Conservation (phyloP, 257 asterid genomes). For the Ajuga chamaepitys region DNA sequence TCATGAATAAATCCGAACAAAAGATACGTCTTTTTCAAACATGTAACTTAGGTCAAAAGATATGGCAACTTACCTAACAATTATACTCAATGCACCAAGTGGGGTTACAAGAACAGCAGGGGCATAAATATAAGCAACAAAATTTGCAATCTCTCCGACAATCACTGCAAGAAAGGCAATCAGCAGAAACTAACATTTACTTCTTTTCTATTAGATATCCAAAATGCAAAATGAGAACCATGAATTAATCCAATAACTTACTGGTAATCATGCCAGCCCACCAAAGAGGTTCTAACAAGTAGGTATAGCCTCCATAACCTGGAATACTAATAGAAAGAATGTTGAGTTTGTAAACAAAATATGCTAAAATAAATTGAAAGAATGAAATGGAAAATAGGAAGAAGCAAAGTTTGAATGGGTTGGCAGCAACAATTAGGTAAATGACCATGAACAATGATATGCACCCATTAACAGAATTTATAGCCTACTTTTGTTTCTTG, state of each 20-base stretch:
- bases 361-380: no score
- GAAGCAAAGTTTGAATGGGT: no score
- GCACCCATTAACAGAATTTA: no score
- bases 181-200: not conserved
- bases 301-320: constrained; percentile 86
- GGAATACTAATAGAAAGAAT: constrained; percentile 15
- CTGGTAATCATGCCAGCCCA: constrained; percentile 94
- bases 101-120: constrained; percentile 97
- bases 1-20: constrained; percentile 3
- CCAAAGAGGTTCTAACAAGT: constrained; percentile 87
- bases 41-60: not conserved
- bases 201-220: not conserved
- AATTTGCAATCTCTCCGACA: constrained; percentile 77
- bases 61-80: constrained; percentile 50
- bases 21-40: not conserved
- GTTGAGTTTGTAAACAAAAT: not conserved
- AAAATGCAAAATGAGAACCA: not conserved
- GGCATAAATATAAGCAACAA: constrained; percentile 83
- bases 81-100: constrained; percentile 84
- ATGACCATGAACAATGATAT: no score
- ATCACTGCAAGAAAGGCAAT: constrained; percentile 46
- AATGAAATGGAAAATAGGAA: no score
- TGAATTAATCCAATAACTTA: constrained; percentile 25
- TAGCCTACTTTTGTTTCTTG: no score
- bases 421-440: no score